A percentile compares a stretch with the other conserved stretches of the same genome.
phyloP scores from a whole-genome alignment of 805 yeast species.

The Phaffomyces antillensis region DNA sequence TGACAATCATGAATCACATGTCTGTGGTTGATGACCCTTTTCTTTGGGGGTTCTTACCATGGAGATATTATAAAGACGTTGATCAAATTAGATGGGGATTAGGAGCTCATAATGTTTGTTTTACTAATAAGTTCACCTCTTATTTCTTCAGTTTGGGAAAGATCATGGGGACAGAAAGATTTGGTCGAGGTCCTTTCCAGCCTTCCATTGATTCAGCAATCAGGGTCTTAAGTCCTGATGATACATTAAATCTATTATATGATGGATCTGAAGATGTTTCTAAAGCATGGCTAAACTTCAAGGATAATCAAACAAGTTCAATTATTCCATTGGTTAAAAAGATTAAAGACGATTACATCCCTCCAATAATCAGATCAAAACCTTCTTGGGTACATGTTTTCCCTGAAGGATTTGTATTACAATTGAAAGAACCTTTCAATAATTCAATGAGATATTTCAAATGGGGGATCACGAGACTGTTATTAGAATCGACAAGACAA shows the following conservation, averaged over 20 bases:
- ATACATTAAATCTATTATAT: conserved; percentile 40
- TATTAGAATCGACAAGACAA: conserved; percentile 73
- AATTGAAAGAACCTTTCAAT: conserved; percentile 66
- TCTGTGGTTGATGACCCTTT: conserved; percentile 88
- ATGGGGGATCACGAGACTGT: conserved; percentile 87
- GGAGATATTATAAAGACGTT: conserved; percentile 52
- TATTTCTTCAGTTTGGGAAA: conserved; percentile 82
- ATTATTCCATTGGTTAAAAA: conserved; percentile 7
- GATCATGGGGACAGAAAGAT: conserved; percentile 77
- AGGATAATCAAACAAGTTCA: neutral
- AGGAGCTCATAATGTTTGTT: conserved; percentile 90
- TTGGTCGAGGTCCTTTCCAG: conserved; percentile 92
- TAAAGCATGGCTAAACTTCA: conserved; percentile 12
- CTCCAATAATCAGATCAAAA: conserved; percentile 54
- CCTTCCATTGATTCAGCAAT: conserved; percentile 84
- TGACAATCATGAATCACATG: conserved; percentile 93
- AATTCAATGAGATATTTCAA: conserved; percentile 91
- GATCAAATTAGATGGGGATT: conserved; percentile 86
- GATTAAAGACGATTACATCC: conserved; percentile 27
- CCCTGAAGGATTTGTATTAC: conserved; percentile 93
- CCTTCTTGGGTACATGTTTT: conserved; percentile 91
- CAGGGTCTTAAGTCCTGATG: conserved; percentile 71
- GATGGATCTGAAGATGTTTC: conserved; percentile 16
- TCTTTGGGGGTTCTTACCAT: conserved; percentile 80
- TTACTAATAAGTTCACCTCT: conserved; percentile 43